phyloP scores from a whole-genome alignment of 2,329 filamentous ascomycete species.

The Pestalotiopsis sp. region DNA sequence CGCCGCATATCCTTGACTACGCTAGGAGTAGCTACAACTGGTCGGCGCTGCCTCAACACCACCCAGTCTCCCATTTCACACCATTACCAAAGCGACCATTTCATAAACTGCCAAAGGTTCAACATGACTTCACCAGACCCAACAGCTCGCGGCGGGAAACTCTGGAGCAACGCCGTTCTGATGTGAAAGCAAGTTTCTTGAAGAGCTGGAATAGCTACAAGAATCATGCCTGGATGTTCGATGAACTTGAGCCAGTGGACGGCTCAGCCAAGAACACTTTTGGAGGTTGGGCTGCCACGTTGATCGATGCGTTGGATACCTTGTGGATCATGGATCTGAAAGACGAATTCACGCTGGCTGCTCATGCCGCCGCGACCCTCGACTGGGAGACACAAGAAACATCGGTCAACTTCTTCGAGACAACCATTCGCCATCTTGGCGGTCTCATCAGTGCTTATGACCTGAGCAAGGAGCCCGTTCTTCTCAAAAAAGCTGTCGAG shows the following conservation, averaged over 20 bases:
- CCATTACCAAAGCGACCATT: slow-evolving; percentile 8
- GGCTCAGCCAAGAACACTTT: slow-evolving; percentile 50
- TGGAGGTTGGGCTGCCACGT: slow-evolving; percentile 59
- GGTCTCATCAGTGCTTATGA: slow-evolving; percentile 50
- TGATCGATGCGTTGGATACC: slow-evolving; percentile 64
- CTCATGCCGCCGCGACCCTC: slow-evolving; percentile 49
- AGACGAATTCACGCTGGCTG: slow-evolving; percentile 58
- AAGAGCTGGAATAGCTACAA: slow-evolving; percentile 56
- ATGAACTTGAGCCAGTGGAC: slow-evolving; percentile 54
- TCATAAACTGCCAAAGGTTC: slow-evolving; percentile 14
- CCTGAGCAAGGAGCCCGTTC: slow-evolving; percentile 40
- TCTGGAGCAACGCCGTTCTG: slow-evolving; percentile 31
- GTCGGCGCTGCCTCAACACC: slow-evolving; percentile 13
- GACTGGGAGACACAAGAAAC: slow-evolving; percentile 48
- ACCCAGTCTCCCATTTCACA: slow-evolving; percentile 14
- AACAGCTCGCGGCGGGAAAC: slow-evolving; percentile 25
- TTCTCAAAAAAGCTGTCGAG: slow-evolving; percentile 48
- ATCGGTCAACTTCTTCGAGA: slow-evolving; percentile 48
- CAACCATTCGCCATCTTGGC: slow-evolving; percentile 49
- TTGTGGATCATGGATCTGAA: slow-evolving; percentile 64
- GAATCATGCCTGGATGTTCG: slow-evolving; percentile 52
- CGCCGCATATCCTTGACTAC: slow-evolving; percentile 13
- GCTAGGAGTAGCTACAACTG: slow-evolving; percentile 17
- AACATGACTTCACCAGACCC: slow-evolving; percentile 38
- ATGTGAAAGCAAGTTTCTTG: slow-evolving; percentile 45